phyloP scores from a whole-genome alignment of 1,139 yeast species.

The Candida labiduridarum region DNA sequence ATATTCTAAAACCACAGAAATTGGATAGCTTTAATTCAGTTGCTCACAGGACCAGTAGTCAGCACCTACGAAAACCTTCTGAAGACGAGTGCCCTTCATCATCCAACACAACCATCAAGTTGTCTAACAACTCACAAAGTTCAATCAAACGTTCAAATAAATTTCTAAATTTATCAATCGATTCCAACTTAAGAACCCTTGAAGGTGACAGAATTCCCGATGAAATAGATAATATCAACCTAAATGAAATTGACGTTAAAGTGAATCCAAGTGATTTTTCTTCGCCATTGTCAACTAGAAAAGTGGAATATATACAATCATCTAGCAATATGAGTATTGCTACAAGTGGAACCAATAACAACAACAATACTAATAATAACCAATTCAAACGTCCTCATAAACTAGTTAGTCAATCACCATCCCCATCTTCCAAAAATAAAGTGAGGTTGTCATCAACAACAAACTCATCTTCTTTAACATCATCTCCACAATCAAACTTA shows the following conservation, averaged over 20 bases:
- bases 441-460: constrained; percentile 1
- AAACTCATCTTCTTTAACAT: constrained; percentile 2
- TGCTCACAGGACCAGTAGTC: constrained; percentile 13
- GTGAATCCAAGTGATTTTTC: constrained; percentile 21
- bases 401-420: constrained; percentile 48
- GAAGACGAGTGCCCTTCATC: constrained; percentile 8
- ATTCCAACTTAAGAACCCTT: constrained; percentile 21
- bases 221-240: constrained; percentile 27
- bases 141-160: constrained; percentile 51
- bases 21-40: background rate
- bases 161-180: constrained; percentile 49
- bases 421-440: constrained; percentile 34
- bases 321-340: constrained; percentile 5
- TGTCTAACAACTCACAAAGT: constrained; percentile 17
- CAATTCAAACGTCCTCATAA: constrained; percentile 52
- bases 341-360: constrained; percentile 16
- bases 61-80: constrained; percentile 14
- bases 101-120: constrained; percentile 12
- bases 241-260: constrained; percentile 30
- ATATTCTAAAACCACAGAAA: constrained; percentile 1
- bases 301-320: constrained; percentile 1
- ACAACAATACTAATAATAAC: constrained; percentile 35
- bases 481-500: constrained; percentile 19
- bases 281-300: constrained; percentile 11
- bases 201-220: constrained; percentile 13